These are phyloP conservation scores for Furcasterigmium sp. DNA, from an alignment of 2,329 filamentous ascomycete species.

Conservation along the genomic window DNA sequence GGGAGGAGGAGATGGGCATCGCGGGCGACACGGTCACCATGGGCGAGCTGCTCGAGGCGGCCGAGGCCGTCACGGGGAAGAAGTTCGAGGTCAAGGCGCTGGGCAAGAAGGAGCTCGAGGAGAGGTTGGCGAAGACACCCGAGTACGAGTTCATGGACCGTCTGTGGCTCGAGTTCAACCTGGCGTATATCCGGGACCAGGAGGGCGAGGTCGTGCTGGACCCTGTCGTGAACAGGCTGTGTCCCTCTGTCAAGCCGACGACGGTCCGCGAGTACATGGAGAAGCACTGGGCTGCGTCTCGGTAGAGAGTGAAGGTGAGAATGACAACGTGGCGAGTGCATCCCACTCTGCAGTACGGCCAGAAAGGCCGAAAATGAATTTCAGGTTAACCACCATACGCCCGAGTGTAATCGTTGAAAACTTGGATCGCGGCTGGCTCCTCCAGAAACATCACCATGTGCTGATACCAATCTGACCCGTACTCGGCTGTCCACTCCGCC, in stretches of 20 bases:
- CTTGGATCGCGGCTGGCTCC: background rate
- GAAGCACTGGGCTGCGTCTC: background rate
- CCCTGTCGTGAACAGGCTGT: background rate
- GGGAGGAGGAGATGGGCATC: conserved; percentile 2
- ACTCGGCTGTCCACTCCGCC: background rate
- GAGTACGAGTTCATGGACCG: conserved; percentile 1
- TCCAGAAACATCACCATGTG: background rate
- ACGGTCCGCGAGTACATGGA: conserved; percentile 1
- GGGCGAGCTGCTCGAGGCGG: background rate
- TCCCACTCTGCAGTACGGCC: too few relatives aligned
- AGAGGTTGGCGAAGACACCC: background rate
- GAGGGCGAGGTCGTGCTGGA: background rate
- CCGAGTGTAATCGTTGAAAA: background rate
- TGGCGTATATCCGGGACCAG: conserved; percentile 1
- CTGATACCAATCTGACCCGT: background rate
- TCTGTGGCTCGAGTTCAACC: conserved; percentile 1
- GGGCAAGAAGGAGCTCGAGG: background rate
- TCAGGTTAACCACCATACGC: too few relatives aligned
- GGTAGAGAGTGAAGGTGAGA: too few relatives aligned
- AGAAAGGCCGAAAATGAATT: too few relatives aligned
- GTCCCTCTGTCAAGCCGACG: background rate
- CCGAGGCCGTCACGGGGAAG: conserved; percentile 1
- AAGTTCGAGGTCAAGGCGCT: background rate
- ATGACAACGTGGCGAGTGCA: too few relatives aligned
- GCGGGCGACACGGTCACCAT: background rate